Evolutionary conservation across 2,329 filamentous ascomycete species (phyloP).

Genomic region (Blastomyces silverae): DNA sequence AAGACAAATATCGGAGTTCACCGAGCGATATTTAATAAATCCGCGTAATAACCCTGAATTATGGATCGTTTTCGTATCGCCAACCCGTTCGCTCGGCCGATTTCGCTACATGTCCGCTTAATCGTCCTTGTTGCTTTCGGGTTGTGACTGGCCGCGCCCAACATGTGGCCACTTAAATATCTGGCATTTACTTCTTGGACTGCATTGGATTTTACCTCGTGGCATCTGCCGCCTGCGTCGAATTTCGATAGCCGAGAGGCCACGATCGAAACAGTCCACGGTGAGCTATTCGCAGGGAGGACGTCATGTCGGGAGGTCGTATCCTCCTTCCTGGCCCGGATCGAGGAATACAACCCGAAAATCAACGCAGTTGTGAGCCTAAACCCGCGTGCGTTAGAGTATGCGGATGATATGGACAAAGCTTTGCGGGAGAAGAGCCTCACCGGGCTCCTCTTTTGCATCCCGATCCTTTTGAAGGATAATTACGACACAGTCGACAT

Average conservation of each 20-base stretch:
- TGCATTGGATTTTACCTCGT: not conserved
- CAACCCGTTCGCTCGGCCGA: not conserved
- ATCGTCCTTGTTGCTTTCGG: not conserved
- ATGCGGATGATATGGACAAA: slow-evolving; percentile 48
- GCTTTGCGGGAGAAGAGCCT: slow-evolving; percentile 37
- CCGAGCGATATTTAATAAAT: not conserved
- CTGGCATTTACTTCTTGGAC: slow-evolving; percentile 1
- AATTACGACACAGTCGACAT: slow-evolving; percentile 54
- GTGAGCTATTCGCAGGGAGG: slow-evolving; percentile 48
- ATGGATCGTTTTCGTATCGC: slow-evolving; percentile 5
- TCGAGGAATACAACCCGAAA: slow-evolving; percentile 50
- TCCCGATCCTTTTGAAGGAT: slow-evolving; percentile 59
- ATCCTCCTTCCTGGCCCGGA: slow-evolving; percentile 51
- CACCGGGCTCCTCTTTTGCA: slow-evolving; percentile 51
- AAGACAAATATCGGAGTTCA: not conserved
- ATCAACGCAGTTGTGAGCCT: slow-evolving; percentile 54
- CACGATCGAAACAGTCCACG: slow-evolving; percentile 52
- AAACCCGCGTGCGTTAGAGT: slow-evolving; percentile 44
- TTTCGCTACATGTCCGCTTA: not conserved
- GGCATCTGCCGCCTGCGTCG: slow-evolving; percentile 10
- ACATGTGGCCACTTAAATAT: slow-evolving; percentile 9
- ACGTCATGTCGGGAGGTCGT: slow-evolving; percentile 52
- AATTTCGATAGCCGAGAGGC: slow-evolving; percentile 52
- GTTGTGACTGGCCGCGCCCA: slow-evolving; percentile 8
- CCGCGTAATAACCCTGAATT: slow-evolving; percentile 5